These are phyloP conservation scores for Astrothelium subdiscretum DNA, from an alignment of 495 filamentous ascomycete species.

Conservation along the genomic window DNA sequence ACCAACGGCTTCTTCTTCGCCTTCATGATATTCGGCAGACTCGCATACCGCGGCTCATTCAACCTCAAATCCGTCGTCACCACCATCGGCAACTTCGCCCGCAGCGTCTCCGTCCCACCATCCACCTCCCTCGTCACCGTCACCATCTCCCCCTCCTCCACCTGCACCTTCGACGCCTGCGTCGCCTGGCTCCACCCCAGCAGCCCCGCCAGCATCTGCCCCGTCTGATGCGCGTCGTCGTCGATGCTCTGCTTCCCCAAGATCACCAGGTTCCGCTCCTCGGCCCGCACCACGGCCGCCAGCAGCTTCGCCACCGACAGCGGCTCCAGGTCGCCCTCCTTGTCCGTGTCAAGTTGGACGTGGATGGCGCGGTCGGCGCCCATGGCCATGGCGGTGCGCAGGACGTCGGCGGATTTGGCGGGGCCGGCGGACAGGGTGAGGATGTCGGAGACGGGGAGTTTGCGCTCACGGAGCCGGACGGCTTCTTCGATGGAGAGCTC, in stretches of 20 bases:
- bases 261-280: slow-evolving; percentile 83
- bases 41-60: slow-evolving; percentile 93
- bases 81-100: slow-evolving; percentile 72
- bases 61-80: slow-evolving; percentile 90
- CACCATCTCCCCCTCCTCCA: slow-evolving; percentile 47
- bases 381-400: slow-evolving; percentile 97
- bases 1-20: slow-evolving; percentile 98
- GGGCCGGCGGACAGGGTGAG: slow-evolving; percentile 81
- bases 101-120: slow-evolving; percentile 84
- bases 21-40: slow-evolving; percentile 98
- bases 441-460: slow-evolving; percentile 65
- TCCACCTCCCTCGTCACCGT: slow-evolving; percentile 86
- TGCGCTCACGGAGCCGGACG: slow-evolving; percentile 79
- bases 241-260: slow-evolving; percentile 97
- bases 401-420: slow-evolving; percentile 68
- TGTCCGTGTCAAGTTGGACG: slow-evolving; percentile 54
- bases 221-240: slow-evolving; percentile 90
- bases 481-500: slow-evolving; percentile 96
- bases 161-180: slow-evolving; percentile 70
- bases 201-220: slow-evolving; percentile 92
- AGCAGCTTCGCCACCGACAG: slow-evolving; percentile 84
- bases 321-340: slow-evolving; percentile 63
- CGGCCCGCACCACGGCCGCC: slow-evolving; percentile 58
- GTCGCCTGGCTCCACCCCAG: slow-evolving; percentile 90
- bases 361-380: slow-evolving; percentile 86